A percentile compares a stretch with the other conserved stretches of the same genome.
These are phyloP conservation scores for Tricholoma saponaceum DNA, from an alignment of 768 basidiomycete genomes.

Conservation along the genomic window DNA sequence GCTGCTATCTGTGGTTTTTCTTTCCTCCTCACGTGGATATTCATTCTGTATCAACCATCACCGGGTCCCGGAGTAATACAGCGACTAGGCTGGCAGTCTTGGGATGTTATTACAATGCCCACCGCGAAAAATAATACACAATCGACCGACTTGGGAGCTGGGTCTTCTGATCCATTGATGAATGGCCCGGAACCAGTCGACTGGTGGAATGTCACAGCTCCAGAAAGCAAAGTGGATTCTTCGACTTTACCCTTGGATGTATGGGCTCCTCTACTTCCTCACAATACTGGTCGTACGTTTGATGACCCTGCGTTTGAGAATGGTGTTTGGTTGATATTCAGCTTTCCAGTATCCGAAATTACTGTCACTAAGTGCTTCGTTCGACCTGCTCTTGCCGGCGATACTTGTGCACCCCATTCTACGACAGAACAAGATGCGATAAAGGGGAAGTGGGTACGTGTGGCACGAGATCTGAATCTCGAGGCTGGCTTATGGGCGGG, in stretches of 20 bases:
- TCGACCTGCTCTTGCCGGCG: conserved; percentile 49
- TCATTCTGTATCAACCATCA: conserved; percentile 78
- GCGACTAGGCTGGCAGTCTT: conserved; percentile 85
- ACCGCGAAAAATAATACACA: conserved; percentile 8
- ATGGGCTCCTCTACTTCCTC: conserved; percentile 74
- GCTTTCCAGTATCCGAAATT: conserved; percentile 72
- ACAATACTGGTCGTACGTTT: conserved; percentile 69
- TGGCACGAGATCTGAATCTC: conserved; percentile 75
- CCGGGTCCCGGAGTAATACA: conserved; percentile 68
- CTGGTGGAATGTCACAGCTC: conserved; percentile 64
- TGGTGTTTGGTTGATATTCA: neutral
- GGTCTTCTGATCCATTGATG: neutral
- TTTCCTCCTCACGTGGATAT: conserved; percentile 68
- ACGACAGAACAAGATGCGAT: conserved; percentile 71
- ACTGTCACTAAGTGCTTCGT: conserved; percentile 64
- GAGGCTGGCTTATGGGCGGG: conserved; percentile 50
- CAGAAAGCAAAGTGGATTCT: conserved; percentile 43
- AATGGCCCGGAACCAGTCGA: conserved; percentile 38
- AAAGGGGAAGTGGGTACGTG: conserved; percentile 86
- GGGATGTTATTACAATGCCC: conserved; percentile 57
- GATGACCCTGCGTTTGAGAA: neutral
- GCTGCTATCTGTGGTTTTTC: conserved; percentile 63
- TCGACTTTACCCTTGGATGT: conserved; percentile 74
- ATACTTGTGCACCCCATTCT: conserved; percentile 65
- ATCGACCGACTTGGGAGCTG: conserved; percentile 11